phyloP scores from a whole-genome alignment of 495 filamentous ascomycete genomes.

The Penicillium canariense region DNA sequence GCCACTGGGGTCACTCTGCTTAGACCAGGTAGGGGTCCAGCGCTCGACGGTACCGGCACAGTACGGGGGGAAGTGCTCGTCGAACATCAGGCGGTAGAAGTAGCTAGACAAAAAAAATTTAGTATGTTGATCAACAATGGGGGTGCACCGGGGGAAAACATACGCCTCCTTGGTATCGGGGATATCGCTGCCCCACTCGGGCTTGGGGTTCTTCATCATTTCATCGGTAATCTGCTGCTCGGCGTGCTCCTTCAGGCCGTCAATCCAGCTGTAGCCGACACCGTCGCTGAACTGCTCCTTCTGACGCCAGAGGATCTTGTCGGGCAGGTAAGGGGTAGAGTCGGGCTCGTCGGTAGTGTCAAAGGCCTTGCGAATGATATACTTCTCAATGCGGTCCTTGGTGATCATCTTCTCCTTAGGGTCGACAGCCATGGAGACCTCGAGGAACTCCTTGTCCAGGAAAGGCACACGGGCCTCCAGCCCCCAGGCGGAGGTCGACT shows the following conservation, averaged over 20 bases:
- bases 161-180: slow-evolving; percentile 96
- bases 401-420: slow-evolving; percentile 94
- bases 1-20: slow-evolving; percentile 92
- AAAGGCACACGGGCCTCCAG: slow-evolving; percentile 97
- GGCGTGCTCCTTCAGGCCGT: slow-evolving; percentile 90
- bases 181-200: slow-evolving; percentile 87
- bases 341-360: slow-evolving; percentile 84
- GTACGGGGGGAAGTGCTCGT: slow-evolving; percentile 92
- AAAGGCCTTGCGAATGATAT: slow-evolving; percentile 95
- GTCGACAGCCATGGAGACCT: slow-evolving; percentile 87
- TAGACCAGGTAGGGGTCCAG: slow-evolving; percentile 97
- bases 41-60: slow-evolving; percentile 92
- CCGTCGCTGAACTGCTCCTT: slow-evolving; percentile 99
- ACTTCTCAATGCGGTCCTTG: slow-evolving; percentile 89
- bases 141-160: slow-evolving; percentile 28
- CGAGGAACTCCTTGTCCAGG: slow-evolving; percentile 94
- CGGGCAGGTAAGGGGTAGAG: slow-evolving; percentile 78
- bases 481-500: slow-evolving; percentile 98
- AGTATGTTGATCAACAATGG: slow-evolving; percentile 5
- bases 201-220: slow-evolving; percentile 95
- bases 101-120: slow-evolving; percentile 51
- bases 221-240: slow-evolving; percentile 87
- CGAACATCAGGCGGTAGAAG: slow-evolving; percentile 98
- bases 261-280: slow-evolving; percentile 99
- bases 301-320: slow-evolving; percentile 94